phyloP scores from a whole-genome alignment of 176 grass and related monocot species.

The Juncus inflexus region DNA sequence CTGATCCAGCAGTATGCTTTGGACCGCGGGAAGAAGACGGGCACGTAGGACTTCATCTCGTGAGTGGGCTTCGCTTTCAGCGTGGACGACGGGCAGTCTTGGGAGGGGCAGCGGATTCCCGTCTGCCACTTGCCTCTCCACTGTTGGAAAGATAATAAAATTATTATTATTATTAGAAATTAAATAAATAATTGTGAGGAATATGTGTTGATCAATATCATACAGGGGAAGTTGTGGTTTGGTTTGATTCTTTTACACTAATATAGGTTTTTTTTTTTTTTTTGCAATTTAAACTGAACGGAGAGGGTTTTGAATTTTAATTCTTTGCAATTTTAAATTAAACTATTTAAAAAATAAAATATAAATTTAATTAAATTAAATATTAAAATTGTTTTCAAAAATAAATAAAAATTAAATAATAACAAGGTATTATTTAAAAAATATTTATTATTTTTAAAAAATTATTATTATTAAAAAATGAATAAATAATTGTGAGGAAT shows the following conservation, averaged over 20 bases:
- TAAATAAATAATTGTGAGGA: background rate
- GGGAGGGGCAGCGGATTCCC: conserved; percentile 77
- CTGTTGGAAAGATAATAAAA: conserved; percentile 46
- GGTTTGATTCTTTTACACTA: too few relatives aligned
- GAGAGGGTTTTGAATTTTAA: too few relatives aligned
- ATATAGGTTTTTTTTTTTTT: background rate
- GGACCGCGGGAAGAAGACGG: conserved; percentile 88
- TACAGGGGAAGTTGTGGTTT: background rate
- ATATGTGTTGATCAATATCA: background rate
- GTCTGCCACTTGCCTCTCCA: conserved; percentile 99
- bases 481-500: background rate
- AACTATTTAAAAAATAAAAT: too few relatives aligned
- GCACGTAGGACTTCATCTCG: conserved; percentile 77
- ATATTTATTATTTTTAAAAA: background rate
- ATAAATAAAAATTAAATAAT: too few relatives aligned
- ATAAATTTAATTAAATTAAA: too few relatives aligned
- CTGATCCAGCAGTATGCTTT: conserved; percentile 91
- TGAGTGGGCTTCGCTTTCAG: conserved; percentile 86
- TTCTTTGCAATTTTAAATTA: too few relatives aligned
- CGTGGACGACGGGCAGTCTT: conserved; percentile 70
- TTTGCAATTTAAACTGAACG: background rate
- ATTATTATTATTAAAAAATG: conserved; percentile 8
- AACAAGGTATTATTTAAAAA: background rate
- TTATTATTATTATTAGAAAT: conserved; percentile 12
- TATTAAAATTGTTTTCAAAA: too few relatives aligned